Base-by-base conservation (phyloP, 306 rosid genomes). In the Vicia sativa region DNA sequence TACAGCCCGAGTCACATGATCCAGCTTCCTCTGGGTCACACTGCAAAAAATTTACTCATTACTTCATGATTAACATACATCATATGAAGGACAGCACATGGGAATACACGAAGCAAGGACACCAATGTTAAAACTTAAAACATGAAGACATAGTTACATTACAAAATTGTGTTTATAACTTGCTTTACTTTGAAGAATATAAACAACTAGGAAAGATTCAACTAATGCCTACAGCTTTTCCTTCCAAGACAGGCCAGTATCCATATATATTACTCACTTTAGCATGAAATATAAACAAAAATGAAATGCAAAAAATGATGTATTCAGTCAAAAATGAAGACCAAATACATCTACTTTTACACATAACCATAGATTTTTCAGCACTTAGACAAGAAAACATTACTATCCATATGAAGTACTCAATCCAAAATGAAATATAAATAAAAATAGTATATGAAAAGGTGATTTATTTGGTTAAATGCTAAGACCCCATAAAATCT, bases 1-100 rank as follows among this genome's bases (percentile, higher is more conserved):
- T 63, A 64, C 99, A 93, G 46, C 99, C 99, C 0, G 95, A 15
- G 84, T 95, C 99, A 34, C 99, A 95, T 0, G 92, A 72, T 13
- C 84, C 89, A 50, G 12, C 9, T 68, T 88, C 68, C 74, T 85
- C 97, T 1, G 99, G 97, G 77, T 95, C 99, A 78, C 99, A 95
- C 99, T 95, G 89, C 63, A 13, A 81, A 48, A 72, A 29, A 59
- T 28, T 68, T 29, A 65, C 8, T 44, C 52, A 58, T 71, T 45
- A 77, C 18, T 37, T 61, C 49, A 49, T 53, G 34, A 53, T 42
- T 42, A 9, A 55, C 6, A 62, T 5, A 67, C 25, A 43, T 34
- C 9, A 34, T 34, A 34, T 7, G 7, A 34, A 7, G 12, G 29
- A 18, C 23, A 11, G 45, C 58, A 16, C 3, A 42, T 7, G 15